Percentiles rank a stretch among this genome's conserved stretches.
These are phyloP conservation scores for Lignosus rhinocerotis DNA, from an alignment of 1,284 basidiomycete species.

Conservation along the genomic window DNA sequence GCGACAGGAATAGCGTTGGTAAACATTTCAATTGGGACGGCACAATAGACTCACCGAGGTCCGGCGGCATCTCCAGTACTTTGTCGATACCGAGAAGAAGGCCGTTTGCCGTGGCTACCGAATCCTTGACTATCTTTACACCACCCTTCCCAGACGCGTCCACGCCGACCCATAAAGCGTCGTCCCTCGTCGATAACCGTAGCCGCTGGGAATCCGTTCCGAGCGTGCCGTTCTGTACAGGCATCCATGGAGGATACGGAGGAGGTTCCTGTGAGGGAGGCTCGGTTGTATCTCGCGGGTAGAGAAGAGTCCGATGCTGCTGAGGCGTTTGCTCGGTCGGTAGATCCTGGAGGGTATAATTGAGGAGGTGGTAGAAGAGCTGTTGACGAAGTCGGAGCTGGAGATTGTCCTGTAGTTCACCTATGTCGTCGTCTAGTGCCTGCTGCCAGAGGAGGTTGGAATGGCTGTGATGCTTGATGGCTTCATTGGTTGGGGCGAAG, in stretches of 20 bases:
- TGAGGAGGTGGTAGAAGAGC: constrained; percentile 93
- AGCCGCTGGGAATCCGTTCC: constrained; percentile 84
- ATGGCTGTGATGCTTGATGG: constrained; percentile 59
- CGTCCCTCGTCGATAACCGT: constrained; percentile 56
- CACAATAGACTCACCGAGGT: constrained; percentile 58
- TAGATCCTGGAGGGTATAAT: constrained; percentile 67
- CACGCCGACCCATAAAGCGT: constrained; percentile 62
- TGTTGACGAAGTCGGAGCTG: constrained; percentile 85
- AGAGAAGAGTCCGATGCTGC: constrained; percentile 69
- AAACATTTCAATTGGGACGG: background rate
- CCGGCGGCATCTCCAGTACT: constrained; percentile 76
- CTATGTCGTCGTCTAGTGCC: constrained; percentile 41
- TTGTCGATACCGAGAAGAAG: constrained; percentile 74
- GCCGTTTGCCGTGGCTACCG: constrained; percentile 71
- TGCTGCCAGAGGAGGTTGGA: constrained; percentile 49
- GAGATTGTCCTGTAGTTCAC: constrained; percentile 72
- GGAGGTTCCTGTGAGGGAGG: constrained; percentile 67
- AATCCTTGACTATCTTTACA: constrained; percentile 54
- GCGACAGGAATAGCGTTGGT: constrained; percentile 9
- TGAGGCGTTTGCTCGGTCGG: constrained; percentile 42
- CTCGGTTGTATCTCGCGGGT: constrained; percentile 56
- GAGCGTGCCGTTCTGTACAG: constrained; percentile 78
- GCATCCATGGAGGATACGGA: constrained; percentile 82
- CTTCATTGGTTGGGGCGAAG: constrained; percentile 95
- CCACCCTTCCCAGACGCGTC: constrained; percentile 76